Conservation (phyloP, 2,329 filamentous ascomycete species). For the Colletotrichum musicola region DNA sequence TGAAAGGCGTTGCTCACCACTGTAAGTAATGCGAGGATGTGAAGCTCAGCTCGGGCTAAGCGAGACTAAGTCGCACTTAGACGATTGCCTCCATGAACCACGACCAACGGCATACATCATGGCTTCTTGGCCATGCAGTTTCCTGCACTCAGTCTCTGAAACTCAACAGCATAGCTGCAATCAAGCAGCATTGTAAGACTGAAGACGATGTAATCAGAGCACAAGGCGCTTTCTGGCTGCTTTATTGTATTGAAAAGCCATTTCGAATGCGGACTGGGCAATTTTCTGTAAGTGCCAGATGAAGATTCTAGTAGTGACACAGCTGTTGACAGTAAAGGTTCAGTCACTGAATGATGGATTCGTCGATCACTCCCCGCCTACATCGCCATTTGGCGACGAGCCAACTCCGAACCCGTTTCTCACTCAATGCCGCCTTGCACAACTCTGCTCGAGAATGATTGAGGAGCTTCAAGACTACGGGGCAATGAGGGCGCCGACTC, state of each 20-base stretch:
- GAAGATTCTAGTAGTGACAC: fast-evolving
- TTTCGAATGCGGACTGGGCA: background rate
- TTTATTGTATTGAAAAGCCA: background rate
- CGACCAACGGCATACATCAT: background rate
- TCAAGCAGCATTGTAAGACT: background rate
- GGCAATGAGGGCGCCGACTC: too few species aligned
- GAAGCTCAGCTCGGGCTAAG: background rate
- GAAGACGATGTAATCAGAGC: background rate
- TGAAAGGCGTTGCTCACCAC: background rate
- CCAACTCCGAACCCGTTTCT: background rate
- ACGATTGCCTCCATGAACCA: background rate
- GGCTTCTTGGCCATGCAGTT: background rate
- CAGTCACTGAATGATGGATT: constrained; percentile 3
- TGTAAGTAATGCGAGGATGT: background rate
- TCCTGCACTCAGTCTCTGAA: constrained; percentile 1
- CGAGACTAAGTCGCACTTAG: background rate
- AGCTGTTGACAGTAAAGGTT: background rate
- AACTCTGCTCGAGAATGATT: background rate
- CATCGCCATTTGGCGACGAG: background rate
- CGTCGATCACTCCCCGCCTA: background rate
- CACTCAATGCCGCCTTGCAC: background rate
- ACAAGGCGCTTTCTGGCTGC: constrained; percentile 1
- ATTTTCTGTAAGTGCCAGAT: background rate
- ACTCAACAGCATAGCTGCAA: background rate
- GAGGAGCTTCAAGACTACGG: background rate